phyloP scores from a whole-genome alignment of 1,284 basidiomycete species.

The Rhizopogon parksii region DNA sequence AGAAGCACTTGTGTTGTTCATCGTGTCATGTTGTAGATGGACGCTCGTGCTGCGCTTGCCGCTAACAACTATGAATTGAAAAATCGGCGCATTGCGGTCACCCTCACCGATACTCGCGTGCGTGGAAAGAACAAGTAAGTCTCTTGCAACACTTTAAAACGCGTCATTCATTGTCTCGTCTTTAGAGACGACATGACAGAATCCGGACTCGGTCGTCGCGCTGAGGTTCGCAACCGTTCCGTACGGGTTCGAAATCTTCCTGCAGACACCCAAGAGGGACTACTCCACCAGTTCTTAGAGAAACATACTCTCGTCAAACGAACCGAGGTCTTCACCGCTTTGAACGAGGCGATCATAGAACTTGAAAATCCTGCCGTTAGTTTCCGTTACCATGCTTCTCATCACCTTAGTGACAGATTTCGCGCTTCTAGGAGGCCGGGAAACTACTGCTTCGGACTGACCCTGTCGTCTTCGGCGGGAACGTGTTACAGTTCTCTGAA shows the following conservation, averaged over 20 bases:
- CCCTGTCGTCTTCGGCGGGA: slow-evolving; percentile 61
- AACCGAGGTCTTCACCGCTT: slow-evolving; percentile 67
- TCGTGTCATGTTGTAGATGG: slow-evolving; percentile 39
- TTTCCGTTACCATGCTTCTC: slow-evolving; percentile 9
- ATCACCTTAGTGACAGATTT: slow-evolving; percentile 6
- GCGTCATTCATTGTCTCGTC: background rate
- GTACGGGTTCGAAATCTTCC: slow-evolving; percentile 76
- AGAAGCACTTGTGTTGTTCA: background rate
- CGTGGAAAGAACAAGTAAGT: slow-evolving; percentile 47
- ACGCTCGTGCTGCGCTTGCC: slow-evolving; percentile 64
- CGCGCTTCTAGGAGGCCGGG: slow-evolving; percentile 60
- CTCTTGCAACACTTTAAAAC: background rate
- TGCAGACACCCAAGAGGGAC: slow-evolving; percentile 69
- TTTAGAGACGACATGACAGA: slow-evolving; percentile 39
- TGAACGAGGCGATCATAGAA: slow-evolving; percentile 71
- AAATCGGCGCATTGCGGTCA: slow-evolving; percentile 79
- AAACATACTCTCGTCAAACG: slow-evolving; percentile 68
- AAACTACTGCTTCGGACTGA: slow-evolving; percentile 64
- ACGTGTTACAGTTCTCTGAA: slow-evolving; percentile 49
- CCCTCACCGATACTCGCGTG: slow-evolving; percentile 69
- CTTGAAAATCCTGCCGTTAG: slow-evolving; percentile 68
- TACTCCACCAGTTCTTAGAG: slow-evolving; percentile 83
- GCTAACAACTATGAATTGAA: slow-evolving; percentile 84
- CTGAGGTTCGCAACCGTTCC: slow-evolving; percentile 63
- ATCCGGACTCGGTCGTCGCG: slow-evolving; percentile 50